phyloP scores from a whole-genome alignment of 176 grass and related monocot species.

The Tillandsia fasciculata region DNA sequence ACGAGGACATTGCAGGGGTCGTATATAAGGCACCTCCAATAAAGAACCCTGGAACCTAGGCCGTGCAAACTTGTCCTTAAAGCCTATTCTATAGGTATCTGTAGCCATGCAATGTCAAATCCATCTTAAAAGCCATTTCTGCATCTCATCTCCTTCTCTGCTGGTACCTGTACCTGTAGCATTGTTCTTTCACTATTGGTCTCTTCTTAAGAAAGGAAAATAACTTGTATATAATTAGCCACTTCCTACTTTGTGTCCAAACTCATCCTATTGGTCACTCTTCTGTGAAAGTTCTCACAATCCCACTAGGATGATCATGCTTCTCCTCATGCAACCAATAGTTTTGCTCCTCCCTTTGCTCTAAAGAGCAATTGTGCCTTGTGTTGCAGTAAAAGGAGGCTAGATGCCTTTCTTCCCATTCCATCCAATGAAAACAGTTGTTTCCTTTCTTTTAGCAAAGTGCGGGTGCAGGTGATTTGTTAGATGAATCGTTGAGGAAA shows the following conservation, averaged over 20 bases:
- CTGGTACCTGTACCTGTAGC: too few species aligned
- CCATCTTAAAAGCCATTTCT: not conserved
- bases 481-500: not conserved
- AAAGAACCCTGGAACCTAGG: conserved; percentile 13
- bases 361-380: conserved; percentile 24
- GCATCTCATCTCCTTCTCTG: not conserved
- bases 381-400: conserved; percentile 12
- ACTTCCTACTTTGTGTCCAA: too few species aligned
- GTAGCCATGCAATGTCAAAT: conserved; percentile 25
- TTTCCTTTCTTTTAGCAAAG: conserved; percentile 4
- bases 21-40: not conserved
- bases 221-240: too few species aligned
- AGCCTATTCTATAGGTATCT: conserved; percentile 7
- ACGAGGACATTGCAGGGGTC: too few species aligned
- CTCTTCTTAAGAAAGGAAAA: too few species aligned
- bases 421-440: not conserved
- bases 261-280: not conserved
- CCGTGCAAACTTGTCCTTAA: conserved; percentile 17
- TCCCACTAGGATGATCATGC: not conserved
- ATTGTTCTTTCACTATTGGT: conserved; percentile 10
- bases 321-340: not conserved
- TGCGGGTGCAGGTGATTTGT: not conserved
- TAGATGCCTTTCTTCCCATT: conserved; percentile 3
- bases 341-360: conserved; percentile 5
- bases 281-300: not conserved